Conservation (phyloP, 2,329 filamentous ascomycete genomes). For the Zasmidium angulare region DNA sequence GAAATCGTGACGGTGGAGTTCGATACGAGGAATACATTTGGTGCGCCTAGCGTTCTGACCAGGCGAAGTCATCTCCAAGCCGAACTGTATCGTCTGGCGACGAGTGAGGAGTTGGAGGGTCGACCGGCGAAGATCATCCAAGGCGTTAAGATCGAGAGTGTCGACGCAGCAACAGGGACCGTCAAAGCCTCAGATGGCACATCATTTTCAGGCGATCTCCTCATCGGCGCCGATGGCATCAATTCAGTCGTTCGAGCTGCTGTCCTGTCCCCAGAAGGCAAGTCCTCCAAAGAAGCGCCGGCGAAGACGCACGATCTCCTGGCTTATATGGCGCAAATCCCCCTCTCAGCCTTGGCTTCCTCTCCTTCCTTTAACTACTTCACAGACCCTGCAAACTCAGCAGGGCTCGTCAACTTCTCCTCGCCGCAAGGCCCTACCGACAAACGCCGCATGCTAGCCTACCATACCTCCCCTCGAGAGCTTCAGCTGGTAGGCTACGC, state of each 20-base stretch:
- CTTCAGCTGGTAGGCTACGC: conserved; percentile 11
- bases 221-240: conserved; percentile 16
- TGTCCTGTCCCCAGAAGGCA: conserved; percentile 6
- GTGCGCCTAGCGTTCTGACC: conserved; percentile 8
- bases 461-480: conserved; percentile 11
- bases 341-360: neutral
- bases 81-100: conserved; percentile 13
- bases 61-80: conserved; percentile 8
- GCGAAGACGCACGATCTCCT: conserved; percentile 13
- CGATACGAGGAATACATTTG: conserved; percentile 11
- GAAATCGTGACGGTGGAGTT: conserved; percentile 8
- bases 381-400: conserved; percentile 2
- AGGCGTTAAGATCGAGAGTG: conserved; percentile 1
- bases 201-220: conserved; percentile 9
- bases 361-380: conserved; percentile 6
- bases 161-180: conserved; percentile 3
- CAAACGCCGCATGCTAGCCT: conserved; percentile 12
- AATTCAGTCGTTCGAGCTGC: conserved; percentile 13
- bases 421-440: neutral
- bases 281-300: neutral
- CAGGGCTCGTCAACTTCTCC: conserved; percentile 10
- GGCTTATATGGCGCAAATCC: conserved; percentile 15
- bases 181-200: conserved; percentile 1
- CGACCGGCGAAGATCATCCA: conserved; percentile 7
- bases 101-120: conserved; percentile 6